These are phyloP conservation scores for Didymosphaeria variabile DNA, from an alignment of 2,329 filamentous ascomycete species.

Conservation along the genomic window DNA sequence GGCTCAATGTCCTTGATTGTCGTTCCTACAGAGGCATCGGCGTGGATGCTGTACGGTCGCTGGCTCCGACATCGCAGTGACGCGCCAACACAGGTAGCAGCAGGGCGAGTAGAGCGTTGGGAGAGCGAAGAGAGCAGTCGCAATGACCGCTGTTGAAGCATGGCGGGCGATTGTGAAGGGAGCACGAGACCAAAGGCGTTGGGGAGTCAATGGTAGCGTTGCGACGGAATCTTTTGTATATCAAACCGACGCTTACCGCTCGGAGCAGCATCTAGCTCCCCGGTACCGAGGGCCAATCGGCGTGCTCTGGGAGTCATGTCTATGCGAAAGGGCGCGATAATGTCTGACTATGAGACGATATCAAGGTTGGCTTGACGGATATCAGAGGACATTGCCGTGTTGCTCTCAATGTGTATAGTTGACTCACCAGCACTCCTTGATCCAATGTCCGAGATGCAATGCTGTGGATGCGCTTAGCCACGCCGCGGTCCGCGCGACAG, in stretches of 20 bases:
- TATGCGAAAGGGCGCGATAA: slow-evolving; percentile 32
- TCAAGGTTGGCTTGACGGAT: slow-evolving; percentile 27
- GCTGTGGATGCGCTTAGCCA: slow-evolving; percentile 22
- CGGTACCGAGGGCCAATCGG: slow-evolving; percentile 29
- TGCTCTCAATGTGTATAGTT: slow-evolving; percentile 1
- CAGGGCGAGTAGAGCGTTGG: slow-evolving; percentile 37
- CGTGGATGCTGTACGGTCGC: slow-evolving; percentile 59
- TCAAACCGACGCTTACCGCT: slow-evolving; percentile 40
- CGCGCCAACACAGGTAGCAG: slow-evolving; percentile 47
- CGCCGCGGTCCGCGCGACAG: slow-evolving; percentile 19
- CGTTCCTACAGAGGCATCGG: slow-evolving; percentile 57
- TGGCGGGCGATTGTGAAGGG: slow-evolving; percentile 30
- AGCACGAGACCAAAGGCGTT: slow-evolving; percentile 23
- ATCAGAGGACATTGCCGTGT: slow-evolving; percentile 37
- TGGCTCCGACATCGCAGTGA: slow-evolving; percentile 56
- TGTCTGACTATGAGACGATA: slow-evolving; percentile 8
- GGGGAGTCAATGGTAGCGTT: slow-evolving; percentile 19
- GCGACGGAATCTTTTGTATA: slow-evolving; percentile 32
- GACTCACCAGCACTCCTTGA: not conserved
- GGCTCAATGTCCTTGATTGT: slow-evolving; percentile 76
- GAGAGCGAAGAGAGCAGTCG: slow-evolving; percentile 45
- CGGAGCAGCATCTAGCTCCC: slow-evolving; percentile 16
- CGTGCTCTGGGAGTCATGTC: slow-evolving; percentile 7
- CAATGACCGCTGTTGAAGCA: slow-evolving; percentile 49
- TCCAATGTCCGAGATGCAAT: not conserved